A percentile compares a stretch with the other conserved stretches of the same genome.
These are phyloP conservation scores for Eragrostis tef DNA, from an alignment of 202 grass and related monocot species.

Conservation along the genomic window DNA sequence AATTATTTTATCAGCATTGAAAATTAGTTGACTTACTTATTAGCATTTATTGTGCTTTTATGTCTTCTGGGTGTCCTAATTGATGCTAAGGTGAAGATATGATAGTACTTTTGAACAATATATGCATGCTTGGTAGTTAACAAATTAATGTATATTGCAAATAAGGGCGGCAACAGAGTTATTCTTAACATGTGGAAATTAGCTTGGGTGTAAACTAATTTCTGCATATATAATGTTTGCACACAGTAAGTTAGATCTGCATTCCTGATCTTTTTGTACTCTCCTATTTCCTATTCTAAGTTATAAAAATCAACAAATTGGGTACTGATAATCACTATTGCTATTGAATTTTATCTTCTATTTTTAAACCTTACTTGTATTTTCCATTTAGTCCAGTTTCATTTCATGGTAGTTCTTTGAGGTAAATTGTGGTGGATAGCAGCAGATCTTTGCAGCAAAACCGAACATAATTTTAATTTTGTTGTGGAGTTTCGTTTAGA, in stretches of 20 bases:
- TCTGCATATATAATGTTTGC: not conserved
- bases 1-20: not conserved
- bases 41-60: not conserved
- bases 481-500: constrained; percentile 21
- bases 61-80: not conserved
- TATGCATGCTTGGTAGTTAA: not conserved
- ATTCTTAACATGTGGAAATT: not conserved
- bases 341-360: constrained; percentile 16
- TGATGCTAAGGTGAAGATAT: not conserved
- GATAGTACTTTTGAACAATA: not conserved
- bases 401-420: constrained; percentile 27
- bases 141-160: constrained; percentile 9
- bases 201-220: constrained; percentile 3
- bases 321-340: not conserved
- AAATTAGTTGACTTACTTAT: not conserved
- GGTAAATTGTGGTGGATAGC: constrained; percentile 19
- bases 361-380: not conserved
- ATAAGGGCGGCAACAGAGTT: not conserved
- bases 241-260: not conserved
- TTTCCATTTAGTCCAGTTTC: not conserved
- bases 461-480: constrained; percentile 3
- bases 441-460: constrained; percentile 29
- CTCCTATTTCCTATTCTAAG: not conserved
- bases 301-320: not conserved
- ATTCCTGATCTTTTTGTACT: not conserved